phyloP scores from a whole-genome alignment of 2,329 filamentous ascomycete genomes.

The Colletotrichum sp. region DNA sequence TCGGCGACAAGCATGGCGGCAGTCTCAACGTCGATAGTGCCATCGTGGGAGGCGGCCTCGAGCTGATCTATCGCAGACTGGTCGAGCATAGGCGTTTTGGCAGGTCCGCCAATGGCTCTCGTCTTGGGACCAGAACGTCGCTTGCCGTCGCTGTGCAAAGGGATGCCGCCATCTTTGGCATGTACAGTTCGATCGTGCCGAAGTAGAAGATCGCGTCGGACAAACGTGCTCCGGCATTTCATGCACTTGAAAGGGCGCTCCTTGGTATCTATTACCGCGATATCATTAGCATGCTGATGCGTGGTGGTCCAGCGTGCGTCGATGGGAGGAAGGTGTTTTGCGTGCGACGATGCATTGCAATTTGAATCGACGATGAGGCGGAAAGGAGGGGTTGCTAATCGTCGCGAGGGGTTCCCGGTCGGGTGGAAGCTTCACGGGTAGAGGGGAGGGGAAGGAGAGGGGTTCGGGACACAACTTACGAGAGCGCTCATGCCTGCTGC shows the following conservation, averaged over 20 bases:
- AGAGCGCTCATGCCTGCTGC: slow-evolving; percentile 95
- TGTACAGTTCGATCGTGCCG: slow-evolving; percentile 98
- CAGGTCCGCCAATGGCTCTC: slow-evolving; percentile 64
- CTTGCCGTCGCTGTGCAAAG: slow-evolving; percentile 93
- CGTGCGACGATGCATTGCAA: neutral
- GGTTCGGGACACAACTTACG: slow-evolving; percentile 70
- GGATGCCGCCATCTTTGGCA: slow-evolving; percentile 94
- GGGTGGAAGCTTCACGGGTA: slow-evolving; percentile 4
- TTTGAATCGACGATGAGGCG: neutral
- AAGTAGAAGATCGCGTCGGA: slow-evolving; percentile 93
- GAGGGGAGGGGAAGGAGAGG: slow-evolving; percentile 10
- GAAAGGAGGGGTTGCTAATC: neutral
- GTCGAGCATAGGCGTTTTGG: slow-evolving; percentile 84
- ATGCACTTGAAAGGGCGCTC: slow-evolving; percentile 98
- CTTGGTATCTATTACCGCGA: slow-evolving; percentile 78
- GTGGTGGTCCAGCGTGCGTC: neutral
- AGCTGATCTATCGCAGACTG: slow-evolving; percentile 89
- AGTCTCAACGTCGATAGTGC: slow-evolving; percentile 93
- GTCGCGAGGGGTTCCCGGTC: slow-evolving; percentile 3
- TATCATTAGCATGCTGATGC: slow-evolving; percentile 28
- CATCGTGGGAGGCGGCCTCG: slow-evolving; percentile 81
- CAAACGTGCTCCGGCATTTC: slow-evolving; percentile 98
- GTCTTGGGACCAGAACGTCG: slow-evolving; percentile 77
- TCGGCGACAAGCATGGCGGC: slow-evolving; percentile 99
- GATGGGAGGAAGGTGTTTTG: neutral